Evolutionary conservation across 148 eudicot species (phyloP).

Genomic region (Rhododendron henanense): DNA sequence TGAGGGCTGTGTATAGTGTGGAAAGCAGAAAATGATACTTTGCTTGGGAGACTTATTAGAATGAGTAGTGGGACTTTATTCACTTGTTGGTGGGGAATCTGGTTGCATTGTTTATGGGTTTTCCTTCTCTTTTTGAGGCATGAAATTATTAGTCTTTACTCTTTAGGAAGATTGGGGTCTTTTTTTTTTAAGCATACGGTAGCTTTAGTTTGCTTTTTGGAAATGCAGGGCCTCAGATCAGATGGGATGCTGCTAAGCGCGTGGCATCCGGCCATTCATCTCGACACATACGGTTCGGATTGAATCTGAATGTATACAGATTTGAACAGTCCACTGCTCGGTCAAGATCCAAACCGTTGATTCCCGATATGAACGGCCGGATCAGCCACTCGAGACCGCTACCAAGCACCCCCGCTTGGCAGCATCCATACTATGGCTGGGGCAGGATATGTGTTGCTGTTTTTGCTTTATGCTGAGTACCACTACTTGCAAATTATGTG

Average conservation of each 20-base stretch:
- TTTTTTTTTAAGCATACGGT: constrained; percentile 14
- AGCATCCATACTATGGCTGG: not conserved
- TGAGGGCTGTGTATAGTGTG: constrained; percentile 5
- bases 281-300: too few relatives aligned
- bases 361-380: too few relatives aligned
- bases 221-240: not conserved
- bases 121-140: constrained; percentile 9
- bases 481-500: not conserved
- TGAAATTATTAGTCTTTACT: constrained; percentile 2
- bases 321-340: too few relatives aligned
- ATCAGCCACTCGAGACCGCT: too few relatives aligned
- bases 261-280: too few relatives aligned
- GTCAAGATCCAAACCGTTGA: too few relatives aligned
- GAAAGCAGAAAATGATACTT: constrained; percentile 22
- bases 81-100: constrained; percentile 26
- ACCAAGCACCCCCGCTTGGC: too few relatives aligned
- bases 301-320: too few relatives aligned
- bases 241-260: not conserved
- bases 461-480: constrained; percentile 11
- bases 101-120: constrained; percentile 30
- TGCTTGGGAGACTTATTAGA: constrained; percentile 17
- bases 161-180: constrained; percentile 13
- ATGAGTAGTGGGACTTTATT: constrained; percentile 24
- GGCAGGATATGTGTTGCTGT: constrained; percentile 2
- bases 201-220: constrained; percentile 29